A percentile compares a stretch with the other conserved stretches of the same genome.
Conservation (phyloP, 768 basidiomycete genomes). For the Suillus lakei region DNA sequence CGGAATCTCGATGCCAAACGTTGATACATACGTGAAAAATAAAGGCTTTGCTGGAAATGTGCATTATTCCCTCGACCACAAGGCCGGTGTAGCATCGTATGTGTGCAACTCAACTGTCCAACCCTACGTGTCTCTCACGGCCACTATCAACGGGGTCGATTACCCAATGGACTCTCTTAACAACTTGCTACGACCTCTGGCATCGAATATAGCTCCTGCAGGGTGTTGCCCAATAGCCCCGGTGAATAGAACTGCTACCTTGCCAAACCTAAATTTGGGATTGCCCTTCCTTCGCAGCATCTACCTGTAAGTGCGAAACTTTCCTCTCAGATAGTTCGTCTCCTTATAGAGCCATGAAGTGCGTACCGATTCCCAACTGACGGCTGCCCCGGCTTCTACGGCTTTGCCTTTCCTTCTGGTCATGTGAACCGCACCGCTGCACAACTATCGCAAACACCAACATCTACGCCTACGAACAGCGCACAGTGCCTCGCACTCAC, state of each 20-base stretch:
- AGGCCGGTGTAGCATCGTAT: constrained; percentile 16
- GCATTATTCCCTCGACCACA: background rate
- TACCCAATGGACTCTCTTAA: constrained; percentile 28
- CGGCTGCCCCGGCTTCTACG: constrained; percentile 30
- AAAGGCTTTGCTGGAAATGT: background rate
- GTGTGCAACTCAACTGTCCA: constrained; percentile 23
- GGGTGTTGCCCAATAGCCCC: constrained; percentile 4
- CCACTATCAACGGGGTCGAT: constrained; percentile 33
- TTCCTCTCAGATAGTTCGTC: background rate
- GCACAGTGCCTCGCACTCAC: constrained; percentile 23
- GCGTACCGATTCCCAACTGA: constrained; percentile 34
- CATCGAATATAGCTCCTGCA: background rate
- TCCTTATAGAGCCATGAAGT: constrained; percentile 12
- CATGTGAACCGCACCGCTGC: constrained; percentile 23
- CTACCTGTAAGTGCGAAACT: constrained; percentile 12
- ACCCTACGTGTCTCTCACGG: constrained; percentile 27
- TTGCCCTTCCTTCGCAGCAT: constrained; percentile 14
- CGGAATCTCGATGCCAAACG: constrained; percentile 6
- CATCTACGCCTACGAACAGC: constrained; percentile 12
- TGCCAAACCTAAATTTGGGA: constrained; percentile 11
- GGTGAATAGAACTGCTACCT: background rate
- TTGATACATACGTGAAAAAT: constrained; percentile 1
- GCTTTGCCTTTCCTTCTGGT: constrained; percentile 32
- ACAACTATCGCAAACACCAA: constrained; percentile 25
- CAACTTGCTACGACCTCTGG: constrained; percentile 21